Percentiles rank a stretch among this genome's conserved stretches.
Conservation (phyloP, 192 early-diverging fungal species). For the Ambispora gerdemannii region DNA sequence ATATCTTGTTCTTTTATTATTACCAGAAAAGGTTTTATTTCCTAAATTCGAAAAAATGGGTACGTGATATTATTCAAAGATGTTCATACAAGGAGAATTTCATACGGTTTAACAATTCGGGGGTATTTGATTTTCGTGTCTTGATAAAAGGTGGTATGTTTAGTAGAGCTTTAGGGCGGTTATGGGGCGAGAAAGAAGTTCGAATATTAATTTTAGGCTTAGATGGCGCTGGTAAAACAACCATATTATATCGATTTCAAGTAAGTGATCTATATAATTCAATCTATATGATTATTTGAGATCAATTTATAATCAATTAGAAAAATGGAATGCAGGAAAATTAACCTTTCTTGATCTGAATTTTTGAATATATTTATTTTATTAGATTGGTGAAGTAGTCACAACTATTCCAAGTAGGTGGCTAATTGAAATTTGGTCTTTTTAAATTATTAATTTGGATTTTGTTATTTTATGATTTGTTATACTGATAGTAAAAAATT, state of each 20-base stretch:
- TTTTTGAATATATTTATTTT: constrained; percentile 54
- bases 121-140: constrained; percentile 13
- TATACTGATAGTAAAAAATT: too few species aligned
- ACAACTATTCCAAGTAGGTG: constrained; percentile 92
- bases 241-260: constrained; percentile 93
- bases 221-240: constrained; percentile 96
- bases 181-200: constrained; percentile 94
- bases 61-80: too few species aligned
- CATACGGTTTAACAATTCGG: too few species aligned
- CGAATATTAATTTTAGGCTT: constrained; percentile 96
- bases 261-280: too few species aligned
- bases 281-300: too few species aligned
- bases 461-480: too few species aligned
- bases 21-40: too few species aligned
- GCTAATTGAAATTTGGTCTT: not conserved
- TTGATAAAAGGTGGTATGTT: constrained; percentile 66
- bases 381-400: constrained; percentile 93
- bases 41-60: too few species aligned
- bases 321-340: too few species aligned
- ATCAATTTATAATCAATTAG: not conserved
- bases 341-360: constrained; percentile 61
- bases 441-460: too few species aligned
- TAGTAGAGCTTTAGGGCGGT: constrained; percentile 66
- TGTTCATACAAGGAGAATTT: too few species aligned
- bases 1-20: too few species aligned